Conservation (phyloP, 805 yeast genomes). For the Blastobotrys peoriensis region DNA sequence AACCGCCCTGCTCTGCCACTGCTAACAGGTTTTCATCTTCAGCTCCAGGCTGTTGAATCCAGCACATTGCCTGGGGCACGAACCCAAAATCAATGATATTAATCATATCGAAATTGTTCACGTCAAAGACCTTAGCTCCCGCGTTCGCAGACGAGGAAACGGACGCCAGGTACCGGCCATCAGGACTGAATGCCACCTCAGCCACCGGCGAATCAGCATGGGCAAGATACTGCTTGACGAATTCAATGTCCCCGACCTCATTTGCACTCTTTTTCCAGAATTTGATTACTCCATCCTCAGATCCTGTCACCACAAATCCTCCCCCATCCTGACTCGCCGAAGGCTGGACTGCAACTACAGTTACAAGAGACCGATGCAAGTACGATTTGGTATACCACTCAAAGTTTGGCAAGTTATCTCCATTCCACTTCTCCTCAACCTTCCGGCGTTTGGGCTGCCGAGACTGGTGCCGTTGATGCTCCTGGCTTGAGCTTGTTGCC, state of each 20-base stretch:
- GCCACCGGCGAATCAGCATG: slow-evolving; percentile 15
- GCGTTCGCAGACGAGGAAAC: slow-evolving; percentile 19
- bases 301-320: slow-evolving; percentile 27
- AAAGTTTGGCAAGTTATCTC: slow-evolving; percentile 4
- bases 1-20: slow-evolving; percentile 16
- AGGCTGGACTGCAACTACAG: slow-evolving; percentile 8
- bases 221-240: slow-evolving; percentile 30
- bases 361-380: slow-evolving; percentile 20
- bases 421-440: too few species aligned
- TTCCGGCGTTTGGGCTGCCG: too few species aligned
- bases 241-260: slow-evolving; percentile 24
- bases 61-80: slow-evolving; percentile 25
- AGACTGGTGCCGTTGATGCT: too few species aligned
- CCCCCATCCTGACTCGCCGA: slow-evolving; percentile 8
- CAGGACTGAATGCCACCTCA: slow-evolving; percentile 16
- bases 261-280: slow-evolving; percentile 27
- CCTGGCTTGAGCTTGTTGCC: too few species aligned
- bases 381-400: slow-evolving; percentile 23
- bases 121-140: slow-evolving; percentile 31
- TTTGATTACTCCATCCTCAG: slow-evolving; percentile 32
- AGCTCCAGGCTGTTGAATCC: slow-evolving; percentile 18
- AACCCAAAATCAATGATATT: slow-evolving; percentile 27
- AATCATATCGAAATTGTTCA: slow-evolving; percentile 33
- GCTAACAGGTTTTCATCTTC: slow-evolving; percentile 14
- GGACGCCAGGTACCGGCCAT: slow-evolving; percentile 27